phyloP scores from a whole-genome alignment of 2,329 filamentous ascomycete genomes.

The Diaporthe citri region DNA sequence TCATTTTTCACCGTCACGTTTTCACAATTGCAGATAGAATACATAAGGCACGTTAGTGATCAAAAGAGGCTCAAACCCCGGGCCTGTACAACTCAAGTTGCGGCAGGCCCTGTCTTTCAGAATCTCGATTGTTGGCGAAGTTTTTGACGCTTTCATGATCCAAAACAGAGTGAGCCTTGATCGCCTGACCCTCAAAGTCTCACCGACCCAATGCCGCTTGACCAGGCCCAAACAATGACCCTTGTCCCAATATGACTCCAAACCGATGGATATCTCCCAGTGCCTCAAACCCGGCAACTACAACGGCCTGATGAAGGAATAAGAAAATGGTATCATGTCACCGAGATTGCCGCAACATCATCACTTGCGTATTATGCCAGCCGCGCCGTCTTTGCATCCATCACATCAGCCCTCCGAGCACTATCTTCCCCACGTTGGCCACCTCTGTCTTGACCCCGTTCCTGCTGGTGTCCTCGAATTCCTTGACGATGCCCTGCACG shows the following conservation, averaged over 20 bases:
- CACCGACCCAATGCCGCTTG: neutral
- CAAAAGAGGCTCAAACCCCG: neutral
- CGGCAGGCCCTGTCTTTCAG: neutral
- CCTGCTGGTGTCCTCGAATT: conserved; percentile 91
- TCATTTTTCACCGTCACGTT: neutral
- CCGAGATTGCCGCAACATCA: neutral
- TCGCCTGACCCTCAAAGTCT: conserved; percentile 2
- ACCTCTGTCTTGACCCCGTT: conserved; percentile 83
- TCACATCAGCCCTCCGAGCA: conserved; percentile 86
- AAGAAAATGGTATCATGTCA: conserved; percentile 39
- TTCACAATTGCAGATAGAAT: neutral
- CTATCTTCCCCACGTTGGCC: conserved; percentile 87
- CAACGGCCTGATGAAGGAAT: conserved; percentile 20
- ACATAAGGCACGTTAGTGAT: neutral
- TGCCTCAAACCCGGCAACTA: conserved; percentile 32
- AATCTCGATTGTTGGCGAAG: neutral
- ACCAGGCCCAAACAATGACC: conserved; percentile 14
- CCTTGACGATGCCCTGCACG: conserved; percentile 85
- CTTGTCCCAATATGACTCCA: conserved; percentile 6
- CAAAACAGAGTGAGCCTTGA: neutral
- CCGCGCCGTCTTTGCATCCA: neutral
- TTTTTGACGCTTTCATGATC: neutral
- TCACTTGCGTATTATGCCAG: conserved; percentile 3
- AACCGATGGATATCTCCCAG: conserved; percentile 36
- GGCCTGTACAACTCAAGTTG: neutral